Percentiles rank a stretch among this genome's conserved stretches.
Evolutionary conservation across 2,329 filamentous ascomycete species (phyloP).

Genomic region (Exophiala sp.): DNA sequence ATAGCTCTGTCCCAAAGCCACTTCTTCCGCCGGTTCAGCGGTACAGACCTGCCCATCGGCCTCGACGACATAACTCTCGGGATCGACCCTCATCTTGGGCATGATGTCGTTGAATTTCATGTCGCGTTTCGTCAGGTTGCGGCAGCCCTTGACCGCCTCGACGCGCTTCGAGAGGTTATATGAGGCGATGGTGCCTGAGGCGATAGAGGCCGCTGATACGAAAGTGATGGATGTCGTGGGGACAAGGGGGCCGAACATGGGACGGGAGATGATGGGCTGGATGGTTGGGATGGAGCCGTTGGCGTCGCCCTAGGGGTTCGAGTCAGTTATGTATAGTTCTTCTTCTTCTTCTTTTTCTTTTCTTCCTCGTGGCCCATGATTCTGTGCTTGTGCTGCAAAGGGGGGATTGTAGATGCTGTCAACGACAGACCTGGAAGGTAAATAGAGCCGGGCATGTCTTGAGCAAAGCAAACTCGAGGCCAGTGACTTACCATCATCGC

Average conservation of each 20-base stretch:
- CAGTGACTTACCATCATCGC: conserved; percentile 75
- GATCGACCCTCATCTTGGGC: conserved; percentile 86
- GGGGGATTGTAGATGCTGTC: too few species aligned
- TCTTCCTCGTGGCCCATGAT: too few species aligned
- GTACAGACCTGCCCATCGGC: conserved; percentile 70
- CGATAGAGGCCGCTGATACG: conserved; percentile 68
- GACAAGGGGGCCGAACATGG: conserved; percentile 75
- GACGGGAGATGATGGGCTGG: conserved; percentile 73
- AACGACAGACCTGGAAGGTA: too few species aligned
- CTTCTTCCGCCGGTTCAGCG: conserved; percentile 62
- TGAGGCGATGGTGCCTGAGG: conserved; percentile 57
- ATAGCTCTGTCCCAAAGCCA: conserved; percentile 72
- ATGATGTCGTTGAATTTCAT: conserved; percentile 84
- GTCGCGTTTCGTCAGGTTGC: conserved; percentile 70
- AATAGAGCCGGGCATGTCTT: too few species aligned
- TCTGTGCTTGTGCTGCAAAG: too few species aligned
- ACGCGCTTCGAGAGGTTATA: conserved; percentile 76
- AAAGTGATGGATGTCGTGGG: conserved; percentile 72
- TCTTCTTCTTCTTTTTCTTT: too few species aligned
- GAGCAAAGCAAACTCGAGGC: background rate
- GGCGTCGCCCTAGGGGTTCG: conserved; percentile 57
- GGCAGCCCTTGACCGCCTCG: conserved; percentile 70
- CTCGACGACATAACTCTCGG: conserved; percentile 80
- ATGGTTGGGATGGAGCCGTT: conserved; percentile 83
- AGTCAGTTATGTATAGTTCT: too few species aligned